These are phyloP conservation scores for Crithidia thermophila DNA, from an alignment of 208 protist genomes.

Conservation along the genomic window DNA sequence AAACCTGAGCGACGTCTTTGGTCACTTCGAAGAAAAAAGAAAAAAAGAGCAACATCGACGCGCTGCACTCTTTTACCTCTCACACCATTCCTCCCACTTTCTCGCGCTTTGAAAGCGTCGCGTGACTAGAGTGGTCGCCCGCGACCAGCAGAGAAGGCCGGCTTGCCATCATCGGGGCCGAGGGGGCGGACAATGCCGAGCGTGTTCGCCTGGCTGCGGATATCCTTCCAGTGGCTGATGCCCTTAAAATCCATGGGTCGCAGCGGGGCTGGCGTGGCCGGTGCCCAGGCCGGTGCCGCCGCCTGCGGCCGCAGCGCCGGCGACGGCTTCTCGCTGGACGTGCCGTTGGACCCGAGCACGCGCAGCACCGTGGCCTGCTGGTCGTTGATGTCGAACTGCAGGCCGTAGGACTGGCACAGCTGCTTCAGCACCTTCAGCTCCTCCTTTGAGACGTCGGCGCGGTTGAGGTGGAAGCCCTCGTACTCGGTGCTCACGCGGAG, in stretches of 20 bases:
- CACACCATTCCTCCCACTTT: too few relatives aligned
- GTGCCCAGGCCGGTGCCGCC: conserved; percentile 39
- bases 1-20: too few relatives aligned
- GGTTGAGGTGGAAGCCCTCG: conserved; percentile 70
- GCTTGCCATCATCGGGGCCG: conserved; percentile 55
- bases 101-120: too few relatives aligned
- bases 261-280: conserved; percentile 56
- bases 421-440: conserved; percentile 79
- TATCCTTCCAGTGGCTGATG: conserved; percentile 76
- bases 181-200: conserved; percentile 60
- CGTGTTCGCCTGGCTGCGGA: conserved; percentile 36
- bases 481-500: conserved; percentile 79
- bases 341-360: conserved; percentile 36
- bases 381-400: conserved; percentile 64
- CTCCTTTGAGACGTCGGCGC: conserved; percentile 64
- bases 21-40: too few relatives aligned
- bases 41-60: too few relatives aligned
- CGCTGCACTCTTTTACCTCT: too few relatives aligned
- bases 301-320: conserved; percentile 52
- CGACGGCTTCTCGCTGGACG: conserved; percentile 53
- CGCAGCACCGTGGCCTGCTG: conserved; percentile 70
- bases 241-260: conserved; percentile 78
- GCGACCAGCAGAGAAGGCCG: conserved; percentile 64
- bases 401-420: conserved; percentile 74
- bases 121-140: conserved; percentile 60